Base-by-base conservation (phyloP, 495 filamentous ascomycete species). In the Halenospora varia region DNA sequence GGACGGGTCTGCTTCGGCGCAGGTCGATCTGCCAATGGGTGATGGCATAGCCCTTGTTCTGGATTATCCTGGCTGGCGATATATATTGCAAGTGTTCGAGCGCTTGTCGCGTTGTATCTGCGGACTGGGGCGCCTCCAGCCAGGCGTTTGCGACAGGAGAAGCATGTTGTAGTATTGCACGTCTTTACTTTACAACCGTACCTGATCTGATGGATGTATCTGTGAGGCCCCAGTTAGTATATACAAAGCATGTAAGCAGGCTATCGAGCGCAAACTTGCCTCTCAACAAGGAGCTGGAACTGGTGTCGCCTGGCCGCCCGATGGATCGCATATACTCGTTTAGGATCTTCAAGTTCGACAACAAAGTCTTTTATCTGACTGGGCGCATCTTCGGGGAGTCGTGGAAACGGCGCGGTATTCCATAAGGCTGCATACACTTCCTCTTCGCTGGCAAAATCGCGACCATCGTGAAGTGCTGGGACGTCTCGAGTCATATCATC, bases 161-260 rank as follows among this genome's bases (percentile, higher is more conserved):
- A 89, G 73, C 92, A 96, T 26, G 89, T 91, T 13, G 88, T 70
- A 1, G 85, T 94, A 18, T 74, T 78, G 70, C 92, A 96, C 44
- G 74, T 70, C n/a, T 77, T 73, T 48, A 82, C 79, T 48, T 82
- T 77, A 65, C 92, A 96, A 53, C 92, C 92, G 56, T 91, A 80
- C 35, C 90, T 80, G n/a, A 96, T 79, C 72, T 96, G 92, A 18
- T 78, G 75, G 58, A 92, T 88, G 66, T 88, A 95, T 60, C 91
- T 96, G 47, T 63, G 18, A 65, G 56, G 9, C 18, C 11, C 13
- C n/a, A 22, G 48, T 25, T 44, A 26, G 2, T 48, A 11, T 35
- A 17, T 40, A 57, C 40, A 42, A 26, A 13, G 26, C 15, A 15
- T 9, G 17, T 10, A 18, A 51, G 25, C 22, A 48, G 48, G 59